Evolutionary conservation across 352 stramenopile species (phyloP).

Genomic region (Phytophthora colocasiae): DNA sequence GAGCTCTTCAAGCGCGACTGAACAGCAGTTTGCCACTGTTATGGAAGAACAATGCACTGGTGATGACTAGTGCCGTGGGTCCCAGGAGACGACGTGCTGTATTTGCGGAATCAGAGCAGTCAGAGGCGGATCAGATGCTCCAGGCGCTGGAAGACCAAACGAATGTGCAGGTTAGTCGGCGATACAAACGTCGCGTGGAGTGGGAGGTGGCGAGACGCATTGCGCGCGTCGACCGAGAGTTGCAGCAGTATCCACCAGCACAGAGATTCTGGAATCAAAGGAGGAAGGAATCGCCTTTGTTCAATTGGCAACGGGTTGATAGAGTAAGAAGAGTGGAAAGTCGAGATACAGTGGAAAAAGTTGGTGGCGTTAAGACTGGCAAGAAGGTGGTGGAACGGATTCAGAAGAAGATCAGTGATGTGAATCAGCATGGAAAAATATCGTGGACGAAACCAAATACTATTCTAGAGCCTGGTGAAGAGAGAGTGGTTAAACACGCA

Average conservation of each 20-base stretch:
- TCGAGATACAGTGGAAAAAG: neutral
- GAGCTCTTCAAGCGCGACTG: conserved; percentile 55
- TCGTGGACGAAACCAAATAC: conserved; percentile 11
- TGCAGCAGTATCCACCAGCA: conserved; percentile 50
- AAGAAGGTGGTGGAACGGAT: neutral
- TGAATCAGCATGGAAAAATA: neutral
- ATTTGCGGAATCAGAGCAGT: conserved; percentile 13
- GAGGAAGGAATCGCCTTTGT: conserved; percentile 29
- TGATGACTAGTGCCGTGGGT: conserved; percentile 36
- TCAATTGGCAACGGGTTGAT: neutral
- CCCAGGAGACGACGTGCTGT: conserved; percentile 6
- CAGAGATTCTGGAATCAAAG: conserved; percentile 69
- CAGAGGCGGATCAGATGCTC: conserved; percentile 33
- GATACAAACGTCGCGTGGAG: conserved; percentile 54
- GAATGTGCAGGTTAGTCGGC: conserved; percentile 39
- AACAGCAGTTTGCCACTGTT: conserved; percentile 57
- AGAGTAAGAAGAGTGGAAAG: neutral
- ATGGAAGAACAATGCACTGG: conserved; percentile 57
- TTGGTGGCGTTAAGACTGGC: neutral
- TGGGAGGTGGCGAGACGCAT: conserved; percentile 81
- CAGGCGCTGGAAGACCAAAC: conserved; percentile 20
- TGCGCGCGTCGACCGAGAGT: conserved; percentile 68
- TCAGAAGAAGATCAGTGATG: neutral
- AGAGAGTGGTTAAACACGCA: conserved; percentile 8
- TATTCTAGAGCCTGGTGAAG: neutral